These are phyloP conservation scores for Debaryomyces subglobosus DNA, from an alignment of 1,139 yeast species.

Conservation along the genomic window DNA sequence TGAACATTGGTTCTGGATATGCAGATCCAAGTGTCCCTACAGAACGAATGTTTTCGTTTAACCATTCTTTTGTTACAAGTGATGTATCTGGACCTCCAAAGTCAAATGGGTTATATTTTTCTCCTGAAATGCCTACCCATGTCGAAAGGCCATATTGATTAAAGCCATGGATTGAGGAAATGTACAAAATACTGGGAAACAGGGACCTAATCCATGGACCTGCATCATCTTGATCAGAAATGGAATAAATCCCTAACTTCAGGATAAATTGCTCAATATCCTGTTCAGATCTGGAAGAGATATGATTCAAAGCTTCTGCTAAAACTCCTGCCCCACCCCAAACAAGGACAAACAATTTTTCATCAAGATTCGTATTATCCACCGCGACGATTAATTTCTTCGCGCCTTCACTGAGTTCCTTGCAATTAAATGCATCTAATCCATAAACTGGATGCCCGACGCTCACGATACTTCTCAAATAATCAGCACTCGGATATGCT, in stretches of 20 bases:
- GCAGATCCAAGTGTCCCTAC: constrained; percentile 26
- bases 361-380: constrained; percentile 16
- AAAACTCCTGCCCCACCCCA: constrained; percentile 30
- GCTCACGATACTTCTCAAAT: constrained; percentile 21
- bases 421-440: constrained; percentile 16
- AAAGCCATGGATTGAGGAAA: constrained; percentile 25
- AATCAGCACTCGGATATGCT: constrained; percentile 22
- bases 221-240: constrained; percentile 29
- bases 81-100: constrained; percentile 24
- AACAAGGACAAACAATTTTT: constrained; percentile 19
- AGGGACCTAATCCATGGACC: constrained; percentile 28
- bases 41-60: constrained; percentile 18
- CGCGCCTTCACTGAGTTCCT: constrained; percentile 22
- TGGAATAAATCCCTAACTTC: constrained; percentile 23
- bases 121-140: constrained; percentile 31
- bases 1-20: constrained; percentile 21
- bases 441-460: constrained; percentile 24
- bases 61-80: constrained; percentile 23
- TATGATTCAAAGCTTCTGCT: constrained; percentile 25
- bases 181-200: constrained; percentile 23
- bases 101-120: constrained; percentile 19
- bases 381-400: constrained; percentile 19
- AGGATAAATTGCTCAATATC: constrained; percentile 15
- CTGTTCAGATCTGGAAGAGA: constrained; percentile 15
- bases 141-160: constrained; percentile 25